phyloP scores from a whole-genome alignment of 179 eudicot species.

The Carnegiea gigantea region DNA sequence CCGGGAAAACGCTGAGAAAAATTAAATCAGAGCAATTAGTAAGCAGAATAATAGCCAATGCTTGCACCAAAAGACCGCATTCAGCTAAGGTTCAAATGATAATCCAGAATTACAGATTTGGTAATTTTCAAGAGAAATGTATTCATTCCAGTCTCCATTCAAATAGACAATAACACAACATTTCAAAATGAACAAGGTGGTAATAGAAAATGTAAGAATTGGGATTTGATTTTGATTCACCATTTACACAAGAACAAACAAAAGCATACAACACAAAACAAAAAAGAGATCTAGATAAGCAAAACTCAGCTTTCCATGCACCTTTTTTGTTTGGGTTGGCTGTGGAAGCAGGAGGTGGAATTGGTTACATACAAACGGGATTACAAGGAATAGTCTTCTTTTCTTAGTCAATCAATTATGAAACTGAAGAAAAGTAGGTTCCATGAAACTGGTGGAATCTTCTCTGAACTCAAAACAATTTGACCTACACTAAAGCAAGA shows the following conservation, averaged over 20 bases:
- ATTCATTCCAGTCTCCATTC: not conserved
- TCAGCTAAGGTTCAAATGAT: not conserved
- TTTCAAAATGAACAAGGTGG: not conserved
- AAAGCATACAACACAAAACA: not conserved
- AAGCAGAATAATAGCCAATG: too few species aligned
- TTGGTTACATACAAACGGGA: not conserved
- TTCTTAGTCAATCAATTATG: not conserved
- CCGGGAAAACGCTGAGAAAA: too few species aligned
- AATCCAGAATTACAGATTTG: not conserved
- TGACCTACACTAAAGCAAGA: not conserved
- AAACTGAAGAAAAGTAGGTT: not conserved
- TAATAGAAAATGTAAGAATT: not conserved
- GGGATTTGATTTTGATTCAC: not conserved
- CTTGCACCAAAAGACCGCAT: not conserved
- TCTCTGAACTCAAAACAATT: not conserved
- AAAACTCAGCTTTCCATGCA: too few species aligned
- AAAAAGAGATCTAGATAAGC: not conserved
- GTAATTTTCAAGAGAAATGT: not conserved
- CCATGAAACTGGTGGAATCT: not conserved
- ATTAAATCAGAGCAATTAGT: not conserved
- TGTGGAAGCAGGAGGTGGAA: too few species aligned
- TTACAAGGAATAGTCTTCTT: not conserved
- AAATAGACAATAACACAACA: not conserved
- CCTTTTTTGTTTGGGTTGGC: too few species aligned
- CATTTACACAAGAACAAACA: not conserved